Percentiles rank a stretch among this genome's conserved stretches.
Evolutionary conservation across 208 protist genomes (phyloP).

Genomic region (Leishmania gerbilli): DNA sequence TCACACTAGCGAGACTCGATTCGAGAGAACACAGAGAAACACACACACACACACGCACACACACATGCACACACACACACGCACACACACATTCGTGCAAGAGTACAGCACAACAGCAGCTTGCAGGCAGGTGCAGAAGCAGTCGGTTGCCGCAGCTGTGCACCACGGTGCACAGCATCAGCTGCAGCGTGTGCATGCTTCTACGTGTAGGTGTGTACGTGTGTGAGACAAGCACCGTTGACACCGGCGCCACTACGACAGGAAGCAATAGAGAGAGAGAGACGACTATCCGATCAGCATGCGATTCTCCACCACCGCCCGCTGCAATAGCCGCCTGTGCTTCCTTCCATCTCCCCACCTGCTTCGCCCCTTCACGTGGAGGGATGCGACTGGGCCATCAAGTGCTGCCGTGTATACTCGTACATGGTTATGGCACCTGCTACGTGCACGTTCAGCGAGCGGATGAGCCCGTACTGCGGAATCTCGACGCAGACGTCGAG

Average conservation of each 20-base stretch:
- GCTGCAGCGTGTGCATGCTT: background rate
- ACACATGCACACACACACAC: background rate
- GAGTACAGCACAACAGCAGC: background rate
- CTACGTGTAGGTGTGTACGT: background rate
- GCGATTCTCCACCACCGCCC: background rate
- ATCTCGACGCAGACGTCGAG: conserved; percentile 93
- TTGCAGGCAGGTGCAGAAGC: background rate
- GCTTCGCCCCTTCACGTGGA: background rate
- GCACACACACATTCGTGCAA: background rate
- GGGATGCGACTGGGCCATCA: conserved; percentile 41
- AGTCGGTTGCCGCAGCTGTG: background rate
- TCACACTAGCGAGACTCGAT: background rate
- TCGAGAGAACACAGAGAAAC: background rate
- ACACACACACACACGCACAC: background rate
- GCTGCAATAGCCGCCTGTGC: background rate
- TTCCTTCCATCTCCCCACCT: background rate
- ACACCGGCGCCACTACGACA: background rate
- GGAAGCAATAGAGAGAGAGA: background rate
- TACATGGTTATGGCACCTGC: conserved; percentile 90
- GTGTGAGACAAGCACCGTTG: background rate
- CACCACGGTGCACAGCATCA: background rate
- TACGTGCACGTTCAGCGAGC: conserved; percentile 93
- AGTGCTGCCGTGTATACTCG: conserved; percentile 89
- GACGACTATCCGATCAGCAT: background rate
- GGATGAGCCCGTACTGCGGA: conserved; percentile 91